These are phyloP conservation scores for Trichoderma harzianum DNA, from an alignment of 2,329 filamentous ascomycete species.

Conservation along the genomic window DNA sequence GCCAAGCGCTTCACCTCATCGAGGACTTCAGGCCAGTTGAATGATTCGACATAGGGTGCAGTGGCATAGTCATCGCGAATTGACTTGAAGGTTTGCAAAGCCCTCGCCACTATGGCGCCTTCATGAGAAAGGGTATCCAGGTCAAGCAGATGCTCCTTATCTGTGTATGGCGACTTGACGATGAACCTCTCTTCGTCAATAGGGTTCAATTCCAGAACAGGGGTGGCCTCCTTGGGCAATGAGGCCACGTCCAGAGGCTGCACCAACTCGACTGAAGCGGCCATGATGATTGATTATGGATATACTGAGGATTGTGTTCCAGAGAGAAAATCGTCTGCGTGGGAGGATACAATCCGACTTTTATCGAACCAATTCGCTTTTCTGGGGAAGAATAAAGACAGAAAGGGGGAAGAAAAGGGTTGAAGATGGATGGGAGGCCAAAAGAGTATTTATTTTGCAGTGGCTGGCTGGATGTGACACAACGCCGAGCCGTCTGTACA, in stretches of 20 bases:
- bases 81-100: constrained; percentile 62
- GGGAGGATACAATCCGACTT: not conserved
- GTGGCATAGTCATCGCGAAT: constrained; percentile 71
- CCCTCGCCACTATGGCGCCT: constrained; percentile 67
- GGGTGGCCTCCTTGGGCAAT: constrained; percentile 27
- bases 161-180: constrained; percentile 73
- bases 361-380: not conserved
- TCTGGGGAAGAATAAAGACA: not conserved
- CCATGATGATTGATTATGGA: constrained; percentile 26
- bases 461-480: not conserved
- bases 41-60: constrained; percentile 66
- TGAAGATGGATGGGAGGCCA: not conserved
- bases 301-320: not conserved
- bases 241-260: constrained; percentile 25
- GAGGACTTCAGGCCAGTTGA: constrained; percentile 72
- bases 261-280: constrained; percentile 25
- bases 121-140: constrained; percentile 63
- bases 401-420: not conserved
- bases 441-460: constrained; percentile 2
- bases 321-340: not conserved
- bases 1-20: constrained; percentile 53
- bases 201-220: constrained; percentile 27
- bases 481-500: not conserved
- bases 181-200: constrained; percentile 38
- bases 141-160: constrained; percentile 67